Conservation (phyloP, 2,329 filamentous ascomycete species). For the Exophiala spinifera region DNA sequence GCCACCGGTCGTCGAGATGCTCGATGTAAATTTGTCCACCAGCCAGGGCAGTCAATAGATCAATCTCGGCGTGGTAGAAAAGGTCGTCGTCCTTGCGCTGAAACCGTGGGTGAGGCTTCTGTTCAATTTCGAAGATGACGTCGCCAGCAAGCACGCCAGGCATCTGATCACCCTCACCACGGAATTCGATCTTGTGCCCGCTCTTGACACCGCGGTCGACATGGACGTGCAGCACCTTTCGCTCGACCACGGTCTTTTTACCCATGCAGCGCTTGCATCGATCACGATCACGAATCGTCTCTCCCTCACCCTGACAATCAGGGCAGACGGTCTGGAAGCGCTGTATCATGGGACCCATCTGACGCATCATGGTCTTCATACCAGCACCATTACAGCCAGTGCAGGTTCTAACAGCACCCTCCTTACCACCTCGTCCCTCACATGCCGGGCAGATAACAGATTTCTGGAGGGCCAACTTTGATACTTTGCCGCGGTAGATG, state of each 20-base stretch:
- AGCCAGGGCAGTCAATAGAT: constrained; percentile 89
- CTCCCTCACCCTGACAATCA: constrained; percentile 95
- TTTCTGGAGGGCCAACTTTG: constrained; percentile 94
- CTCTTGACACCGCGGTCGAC: constrained; percentile 91
- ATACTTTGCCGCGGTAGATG: constrained; percentile 96
- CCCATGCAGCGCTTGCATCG: constrained; percentile 94
- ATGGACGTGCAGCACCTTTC: constrained; percentile 97
- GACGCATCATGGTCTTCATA: constrained; percentile 99
- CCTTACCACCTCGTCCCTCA: constrained; percentile 91
- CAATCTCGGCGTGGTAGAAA: constrained; percentile 91
- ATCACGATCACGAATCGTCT: constrained; percentile 95
- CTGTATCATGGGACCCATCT: constrained; percentile 99
- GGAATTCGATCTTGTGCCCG: constrained; percentile 95
- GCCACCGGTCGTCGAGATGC: constrained; percentile 95
- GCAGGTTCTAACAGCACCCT: constrained; percentile 94
- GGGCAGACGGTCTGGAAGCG: constrained; percentile 99
- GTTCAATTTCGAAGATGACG: constrained; percentile 97
- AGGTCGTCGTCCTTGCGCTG: constrained; percentile 94
- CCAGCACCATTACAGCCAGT: constrained; percentile 85
- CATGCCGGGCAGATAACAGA: constrained; percentile 96
- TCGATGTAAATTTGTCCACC: constrained; percentile 90
- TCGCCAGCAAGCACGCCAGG: constrained; percentile 92
- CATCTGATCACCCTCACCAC: constrained; percentile 92
- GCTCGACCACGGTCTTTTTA: constrained; percentile 97
- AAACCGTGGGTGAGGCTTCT: constrained; percentile 96